Evolutionary conservation across 768 basidiomycete genomes (phyloP).

Genomic region (Tylopilus vinaceipallidus): DNA sequence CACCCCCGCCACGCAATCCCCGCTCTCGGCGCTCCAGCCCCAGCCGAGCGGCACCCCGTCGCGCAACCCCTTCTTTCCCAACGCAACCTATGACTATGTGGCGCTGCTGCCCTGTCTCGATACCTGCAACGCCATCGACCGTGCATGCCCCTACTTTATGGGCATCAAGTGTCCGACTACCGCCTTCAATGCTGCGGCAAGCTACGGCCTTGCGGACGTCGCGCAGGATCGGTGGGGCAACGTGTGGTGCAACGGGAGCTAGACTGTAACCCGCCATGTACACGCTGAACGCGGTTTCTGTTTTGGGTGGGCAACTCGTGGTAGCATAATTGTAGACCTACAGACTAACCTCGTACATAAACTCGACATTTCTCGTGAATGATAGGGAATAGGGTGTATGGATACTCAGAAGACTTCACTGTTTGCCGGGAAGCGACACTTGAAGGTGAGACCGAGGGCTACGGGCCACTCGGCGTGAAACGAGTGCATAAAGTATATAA

Average conservation of each 20-base stretch:
- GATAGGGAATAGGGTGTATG: too few species aligned
- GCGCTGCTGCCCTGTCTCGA: conserved; percentile 78
- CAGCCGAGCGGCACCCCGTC: conserved; percentile 39
- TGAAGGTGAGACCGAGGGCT: too few species aligned
- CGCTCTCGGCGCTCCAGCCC: conserved; percentile 50
- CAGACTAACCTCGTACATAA: too few species aligned
- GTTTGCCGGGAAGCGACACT: too few species aligned
- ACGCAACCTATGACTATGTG: conserved; percentile 46
- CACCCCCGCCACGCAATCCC: conserved; percentile 24
- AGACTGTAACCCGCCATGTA: too few species aligned
- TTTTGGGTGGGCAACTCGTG: too few species aligned
- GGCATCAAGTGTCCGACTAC: conserved; percentile 65
- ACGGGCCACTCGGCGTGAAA: too few species aligned
- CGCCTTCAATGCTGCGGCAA: conserved; percentile 58
- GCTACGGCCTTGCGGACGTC: conserved; percentile 61
- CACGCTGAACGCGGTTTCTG: background rate
- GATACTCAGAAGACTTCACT: too few species aligned
- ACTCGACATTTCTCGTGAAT: too few species aligned
- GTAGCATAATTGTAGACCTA: too few species aligned
- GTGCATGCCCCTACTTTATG: conserved; percentile 75
- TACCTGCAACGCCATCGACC: conserved; percentile 67
- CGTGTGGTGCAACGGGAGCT: conserved; percentile 65
- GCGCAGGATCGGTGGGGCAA: conserved; percentile 71
- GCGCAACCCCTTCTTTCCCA: conserved; percentile 50
- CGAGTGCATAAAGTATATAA: too few species aligned